Evolutionary conservation across 2,329 filamentous ascomycete genomes (phyloP).

Genomic region (Verticillium albo-atrum): DNA sequence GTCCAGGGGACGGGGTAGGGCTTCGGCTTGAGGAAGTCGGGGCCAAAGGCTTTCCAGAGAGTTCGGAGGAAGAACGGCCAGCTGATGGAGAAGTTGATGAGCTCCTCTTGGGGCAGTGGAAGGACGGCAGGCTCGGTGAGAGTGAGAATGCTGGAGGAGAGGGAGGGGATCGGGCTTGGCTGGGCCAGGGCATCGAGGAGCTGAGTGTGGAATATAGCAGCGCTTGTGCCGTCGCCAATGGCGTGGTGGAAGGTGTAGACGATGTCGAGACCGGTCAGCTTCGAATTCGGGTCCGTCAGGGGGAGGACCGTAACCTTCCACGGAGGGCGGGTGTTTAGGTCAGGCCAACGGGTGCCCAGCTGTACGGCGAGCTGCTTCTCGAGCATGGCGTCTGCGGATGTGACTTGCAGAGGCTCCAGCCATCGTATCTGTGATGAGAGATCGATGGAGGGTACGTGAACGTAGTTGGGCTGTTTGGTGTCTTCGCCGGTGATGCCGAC

Average conservation of each 20-base stretch:
- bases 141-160: constrained; percentile 15
- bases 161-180: background rate
- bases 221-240: constrained; percentile 46
- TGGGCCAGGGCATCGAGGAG: constrained; percentile 38
- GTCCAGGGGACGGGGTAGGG: constrained; percentile 28
- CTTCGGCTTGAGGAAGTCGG: constrained; percentile 28
- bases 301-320: constrained; percentile 41
- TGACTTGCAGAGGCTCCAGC: constrained; percentile 13
- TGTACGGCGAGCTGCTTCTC: constrained; percentile 28
- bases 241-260: constrained; percentile 48
- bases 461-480: constrained; percentile 37
- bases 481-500: constrained; percentile 43
- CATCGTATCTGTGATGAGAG: constrained; percentile 38
- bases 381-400: constrained; percentile 8
- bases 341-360: constrained; percentile 25
- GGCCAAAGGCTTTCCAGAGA: constrained; percentile 35
- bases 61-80: constrained; percentile 32
- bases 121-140: constrained; percentile 26
- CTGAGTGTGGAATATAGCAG: constrained; percentile 41
- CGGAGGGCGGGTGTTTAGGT: constrained; percentile 33
- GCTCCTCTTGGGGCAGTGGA: constrained; percentile 33
- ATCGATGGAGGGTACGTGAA: constrained; percentile 36
- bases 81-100: constrained; percentile 34
- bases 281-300: constrained; percentile 7
- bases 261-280: constrained; percentile 29